Percentiles rank a stretch among this genome's conserved stretches.
Conservation (phyloP, 306 rosid species). For the Vigna reflexopilosa region DNA sequence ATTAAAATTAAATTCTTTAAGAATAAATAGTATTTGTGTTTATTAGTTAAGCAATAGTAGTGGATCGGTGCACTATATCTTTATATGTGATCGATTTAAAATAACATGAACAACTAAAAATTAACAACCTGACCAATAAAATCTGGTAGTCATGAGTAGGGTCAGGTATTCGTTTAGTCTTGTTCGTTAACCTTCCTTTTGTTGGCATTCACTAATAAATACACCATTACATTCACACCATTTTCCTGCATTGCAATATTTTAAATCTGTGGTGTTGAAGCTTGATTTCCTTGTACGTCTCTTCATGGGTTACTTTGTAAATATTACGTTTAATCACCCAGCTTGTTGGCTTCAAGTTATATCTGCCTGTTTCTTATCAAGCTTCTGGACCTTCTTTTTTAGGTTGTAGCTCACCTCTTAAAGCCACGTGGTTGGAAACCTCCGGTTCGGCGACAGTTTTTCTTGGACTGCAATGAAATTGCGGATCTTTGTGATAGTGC, state of each 20-base stretch:
- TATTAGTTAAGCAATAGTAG: neutral
- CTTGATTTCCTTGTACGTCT: neutral
- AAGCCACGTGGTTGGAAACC: conserved; percentile 99
- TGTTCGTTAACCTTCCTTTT: too few species aligned
- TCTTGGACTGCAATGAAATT: conserved; percentile 97
- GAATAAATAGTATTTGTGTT: neutral
- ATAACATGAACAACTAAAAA: neutral
- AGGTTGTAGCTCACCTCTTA: conserved; percentile 92
- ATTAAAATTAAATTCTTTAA: conserved; percentile 10
- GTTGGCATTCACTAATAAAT: too few species aligned
- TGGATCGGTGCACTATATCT: conserved; percentile 8
- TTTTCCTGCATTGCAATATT: conserved; percentile 17
- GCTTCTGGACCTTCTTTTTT: conserved; percentile 43
- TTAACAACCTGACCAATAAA: conserved; percentile 7
- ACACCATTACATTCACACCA: neutral
- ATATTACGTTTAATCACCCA: conserved; percentile 26
- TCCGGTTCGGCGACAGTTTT: conserved; percentile 97
- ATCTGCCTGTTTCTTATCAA: conserved; percentile 24
- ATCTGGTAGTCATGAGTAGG: conserved; percentile 4
- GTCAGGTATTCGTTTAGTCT: conserved; percentile 27
- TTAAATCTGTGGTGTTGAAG: conserved; percentile 24
- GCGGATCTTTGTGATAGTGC: conserved; percentile 99
- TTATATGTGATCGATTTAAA: conserved; percentile 33
- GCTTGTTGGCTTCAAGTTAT: conserved; percentile 38
- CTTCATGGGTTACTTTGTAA: conserved; percentile 13